These are phyloP conservation scores for Teunomyces cretensis DNA, from an alignment of 805 yeast species.

Conservation along the genomic window DNA sequence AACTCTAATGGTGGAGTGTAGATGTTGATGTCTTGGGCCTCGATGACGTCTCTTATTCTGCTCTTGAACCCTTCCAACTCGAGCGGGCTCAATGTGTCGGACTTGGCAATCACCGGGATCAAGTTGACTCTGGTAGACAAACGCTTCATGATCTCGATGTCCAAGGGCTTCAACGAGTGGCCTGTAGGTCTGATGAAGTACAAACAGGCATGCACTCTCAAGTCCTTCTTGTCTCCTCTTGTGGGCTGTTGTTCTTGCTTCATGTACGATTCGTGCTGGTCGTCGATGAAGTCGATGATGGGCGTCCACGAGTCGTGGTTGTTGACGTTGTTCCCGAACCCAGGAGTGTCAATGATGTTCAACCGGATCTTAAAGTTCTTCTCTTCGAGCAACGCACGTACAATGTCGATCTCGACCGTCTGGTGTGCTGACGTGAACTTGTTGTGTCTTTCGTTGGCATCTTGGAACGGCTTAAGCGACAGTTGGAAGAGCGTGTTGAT, in stretches of 20 bases:
- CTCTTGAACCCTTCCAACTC: conserved; percentile 70
- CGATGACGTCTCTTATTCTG: conserved; percentile 78
- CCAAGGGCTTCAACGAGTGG: conserved; percentile 82
- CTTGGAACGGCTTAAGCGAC: conserved; percentile 58
- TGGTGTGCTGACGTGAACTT: conserved; percentile 54
- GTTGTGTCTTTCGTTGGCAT: conserved; percentile 54
- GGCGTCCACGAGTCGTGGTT: conserved; percentile 87
- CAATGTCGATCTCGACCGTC: conserved; percentile 77
- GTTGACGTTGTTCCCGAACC: conserved; percentile 88
- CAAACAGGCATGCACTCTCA: conserved; percentile 87
- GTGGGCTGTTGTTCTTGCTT: conserved; percentile 91
- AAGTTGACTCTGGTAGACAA: conserved; percentile 77
- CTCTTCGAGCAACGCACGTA: conserved; percentile 80
- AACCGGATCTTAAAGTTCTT: conserved; percentile 75
- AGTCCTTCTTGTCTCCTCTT: conserved; percentile 64
- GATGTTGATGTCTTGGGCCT: conserved; percentile 78
- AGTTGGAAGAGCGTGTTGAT: conserved; percentile 83
- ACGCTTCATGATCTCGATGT: conserved; percentile 84
- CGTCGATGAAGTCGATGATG: conserved; percentile 83
- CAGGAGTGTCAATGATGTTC: conserved; percentile 89
- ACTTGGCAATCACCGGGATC: conserved; percentile 85
- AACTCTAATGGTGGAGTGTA: conserved; percentile 81
- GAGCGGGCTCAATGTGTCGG: conserved; percentile 76
- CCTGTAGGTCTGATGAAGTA: conserved; percentile 92
- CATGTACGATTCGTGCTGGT: conserved; percentile 85